Percentiles rank a stretch among this genome's conserved stretches.
phyloP scores from a whole-genome alignment of 345 rosid species.

The Melaleuca alternifolia region DNA sequence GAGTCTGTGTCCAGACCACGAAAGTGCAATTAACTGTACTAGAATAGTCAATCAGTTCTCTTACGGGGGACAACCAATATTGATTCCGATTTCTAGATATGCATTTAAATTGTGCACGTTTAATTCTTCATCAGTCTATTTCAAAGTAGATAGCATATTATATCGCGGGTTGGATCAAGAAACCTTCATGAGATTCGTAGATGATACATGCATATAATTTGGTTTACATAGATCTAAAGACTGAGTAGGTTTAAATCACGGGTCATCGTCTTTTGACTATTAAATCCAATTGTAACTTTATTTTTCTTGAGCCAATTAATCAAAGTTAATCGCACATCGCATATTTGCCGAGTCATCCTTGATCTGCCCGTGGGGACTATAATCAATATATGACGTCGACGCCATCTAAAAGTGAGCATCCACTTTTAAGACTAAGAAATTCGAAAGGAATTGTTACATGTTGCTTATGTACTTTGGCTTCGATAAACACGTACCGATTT shows the following conservation, averaged over 20 bases:
- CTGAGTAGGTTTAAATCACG: not conserved
- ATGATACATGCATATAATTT: not conserved
- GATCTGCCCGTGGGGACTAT: not conserved
- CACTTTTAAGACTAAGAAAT: not conserved
- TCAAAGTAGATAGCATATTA: not conserved
- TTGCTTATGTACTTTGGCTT: not conserved
- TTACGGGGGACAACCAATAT: accelerated
- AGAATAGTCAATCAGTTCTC: not conserved
- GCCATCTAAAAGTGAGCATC: not conserved
- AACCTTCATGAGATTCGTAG: not conserved
- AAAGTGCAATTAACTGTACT: not conserved
- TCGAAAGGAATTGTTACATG: not conserved
- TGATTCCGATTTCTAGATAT: not conserved
- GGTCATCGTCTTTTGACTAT: too few species aligned
- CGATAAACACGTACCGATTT: not conserved
- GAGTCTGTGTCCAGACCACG: not conserved
- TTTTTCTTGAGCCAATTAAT: accelerated
- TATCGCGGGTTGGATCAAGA: not conserved
- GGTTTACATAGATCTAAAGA: not conserved
- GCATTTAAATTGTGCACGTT: accelerated
- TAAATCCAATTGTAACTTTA: not conserved
- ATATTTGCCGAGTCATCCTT: not conserved
- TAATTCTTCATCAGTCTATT: not conserved
- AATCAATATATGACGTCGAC: not conserved
- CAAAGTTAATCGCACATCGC: not conserved